Conservation (phyloP, 257 asterid genomes). For the Solanum sejunctum region DNA sequence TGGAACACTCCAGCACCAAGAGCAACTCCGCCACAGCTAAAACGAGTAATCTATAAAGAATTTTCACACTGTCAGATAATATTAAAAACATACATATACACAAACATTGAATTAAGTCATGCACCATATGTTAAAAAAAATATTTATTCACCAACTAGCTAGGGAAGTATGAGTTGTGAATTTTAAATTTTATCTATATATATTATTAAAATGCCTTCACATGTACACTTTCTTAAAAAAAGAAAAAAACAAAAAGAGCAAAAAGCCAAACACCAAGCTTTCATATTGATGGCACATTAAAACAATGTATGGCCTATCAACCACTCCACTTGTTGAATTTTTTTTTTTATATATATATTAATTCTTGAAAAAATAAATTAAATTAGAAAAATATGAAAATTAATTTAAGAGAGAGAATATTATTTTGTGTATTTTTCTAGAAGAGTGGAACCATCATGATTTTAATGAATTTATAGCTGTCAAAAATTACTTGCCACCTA, state of each 20-base stretch:
- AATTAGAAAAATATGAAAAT: not conserved
- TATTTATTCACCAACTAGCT: not conserved
- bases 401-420: not conserved
- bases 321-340: too few relatives aligned
- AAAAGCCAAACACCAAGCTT: not conserved
- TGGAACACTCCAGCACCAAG: conserved; percentile 31
- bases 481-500: not conserved
- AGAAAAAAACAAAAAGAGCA: not conserved
- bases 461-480: not conserved
- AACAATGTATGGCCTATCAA: not conserved
- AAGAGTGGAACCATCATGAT: not conserved
- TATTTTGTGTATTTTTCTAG: not conserved
- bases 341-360: too few relatives aligned
- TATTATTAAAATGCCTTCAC: not conserved
- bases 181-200: not conserved
- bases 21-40: conserved; percentile 33
- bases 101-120: not conserved
- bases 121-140: not conserved
- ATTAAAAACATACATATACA: not conserved
- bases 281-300: not conserved
- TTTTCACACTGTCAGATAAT: not conserved
- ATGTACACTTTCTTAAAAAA: not conserved
- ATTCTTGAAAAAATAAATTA: too few relatives aligned
- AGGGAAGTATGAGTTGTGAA: not conserved
- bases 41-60: conserved; percentile 22